These are phyloP conservation scores for Chimonanthus salicifolius DNA, from an alignment of 164 flowering plant genomes.

Conservation along the genomic window DNA sequence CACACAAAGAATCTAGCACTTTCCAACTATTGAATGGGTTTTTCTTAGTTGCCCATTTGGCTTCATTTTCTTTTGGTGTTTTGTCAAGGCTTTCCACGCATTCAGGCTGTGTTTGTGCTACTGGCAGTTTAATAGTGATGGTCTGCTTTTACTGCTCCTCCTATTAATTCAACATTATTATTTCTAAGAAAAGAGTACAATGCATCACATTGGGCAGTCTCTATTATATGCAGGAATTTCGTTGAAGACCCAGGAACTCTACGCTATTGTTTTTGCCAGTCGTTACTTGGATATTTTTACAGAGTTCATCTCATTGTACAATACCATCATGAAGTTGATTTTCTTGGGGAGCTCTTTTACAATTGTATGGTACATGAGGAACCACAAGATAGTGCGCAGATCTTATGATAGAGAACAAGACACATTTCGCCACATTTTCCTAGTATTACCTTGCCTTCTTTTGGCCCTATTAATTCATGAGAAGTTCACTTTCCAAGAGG, in stretches of 20 bases:
- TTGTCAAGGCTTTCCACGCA: too few species aligned
- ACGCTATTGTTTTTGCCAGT: constrained; percentile 74
- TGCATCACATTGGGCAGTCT: not conserved
- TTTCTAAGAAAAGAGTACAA: not conserved
- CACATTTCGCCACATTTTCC: constrained; percentile 75
- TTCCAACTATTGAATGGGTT: too few species aligned
- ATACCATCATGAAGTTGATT: constrained; percentile 79
- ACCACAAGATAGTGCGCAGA: constrained; percentile 79
- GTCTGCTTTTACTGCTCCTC: too few species aligned
- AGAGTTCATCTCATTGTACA: constrained; percentile 62
- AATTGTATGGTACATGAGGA: constrained; percentile 91
- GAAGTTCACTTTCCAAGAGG: constrained; percentile 83
- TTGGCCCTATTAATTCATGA: constrained; percentile 74
- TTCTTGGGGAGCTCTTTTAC: constrained; percentile 91
- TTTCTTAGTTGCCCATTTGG: too few species aligned
- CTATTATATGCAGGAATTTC: constrained; percentile 63
- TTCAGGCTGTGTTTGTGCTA: too few species aligned
- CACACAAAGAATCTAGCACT: too few species aligned
- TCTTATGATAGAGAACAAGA: constrained; percentile 92
- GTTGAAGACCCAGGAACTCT: constrained; percentile 92
- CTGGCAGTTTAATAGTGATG: too few species aligned
- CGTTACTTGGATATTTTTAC: constrained; percentile 92
- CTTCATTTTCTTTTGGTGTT: too few species aligned
- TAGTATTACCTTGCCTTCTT: constrained; percentile 70
- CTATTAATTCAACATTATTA: too few species aligned